Evolutionary conservation across 192 early-diverging fungal species (phyloP), one percentile per base, ranked within the genome.

Genomic region (Backusella sp.): DNA sequence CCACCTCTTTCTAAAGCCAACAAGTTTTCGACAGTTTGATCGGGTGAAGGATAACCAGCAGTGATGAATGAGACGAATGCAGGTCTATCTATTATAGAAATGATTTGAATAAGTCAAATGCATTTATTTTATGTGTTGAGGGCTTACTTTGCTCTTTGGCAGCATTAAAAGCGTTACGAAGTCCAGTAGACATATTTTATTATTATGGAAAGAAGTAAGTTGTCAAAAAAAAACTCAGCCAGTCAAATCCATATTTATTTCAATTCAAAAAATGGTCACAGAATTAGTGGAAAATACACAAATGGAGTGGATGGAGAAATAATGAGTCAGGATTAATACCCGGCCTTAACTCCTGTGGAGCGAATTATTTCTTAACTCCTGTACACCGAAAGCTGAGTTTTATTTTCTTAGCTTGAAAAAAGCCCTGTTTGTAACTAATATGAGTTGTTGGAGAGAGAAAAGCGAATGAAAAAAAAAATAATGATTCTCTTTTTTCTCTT

Each of bases 51-150:
- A 76, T 88, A 98, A 39, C 97, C 98, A 37, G 95, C 97, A 36
- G 96, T 98, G 56, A 96, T 82, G 84, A 96, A 99, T 12, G 95
- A 86, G 35, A 99, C 95, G 82, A 99, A 98, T 6, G 91, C 93
- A 46, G 97, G 92, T 46, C 91, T 88, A 67, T 90, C 90, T 91
- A 77, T 52, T 49, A n/a, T n/a, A 67, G 7, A n/a, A 21, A 36
- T 37, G 19, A 19, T 36, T 56, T 37, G 19, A 44, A 0, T 44
- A 17, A 44, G 12, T 0, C 3, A 17, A 17, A 17, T 44, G 23
- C 6, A 12, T 35, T 6, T 2, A 34, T 12, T 36, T 36, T 19
- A 28, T 21, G 0, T 8, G 11, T 8, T 4, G 44, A 26, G 36
- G 17, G 46, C 39, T 53, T 73, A 66, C 75, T 53, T 21, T 74